Base-by-base conservation (phyloP, 2,329 filamentous ascomycete genomes). In the Alternaria metachromatica region DNA sequence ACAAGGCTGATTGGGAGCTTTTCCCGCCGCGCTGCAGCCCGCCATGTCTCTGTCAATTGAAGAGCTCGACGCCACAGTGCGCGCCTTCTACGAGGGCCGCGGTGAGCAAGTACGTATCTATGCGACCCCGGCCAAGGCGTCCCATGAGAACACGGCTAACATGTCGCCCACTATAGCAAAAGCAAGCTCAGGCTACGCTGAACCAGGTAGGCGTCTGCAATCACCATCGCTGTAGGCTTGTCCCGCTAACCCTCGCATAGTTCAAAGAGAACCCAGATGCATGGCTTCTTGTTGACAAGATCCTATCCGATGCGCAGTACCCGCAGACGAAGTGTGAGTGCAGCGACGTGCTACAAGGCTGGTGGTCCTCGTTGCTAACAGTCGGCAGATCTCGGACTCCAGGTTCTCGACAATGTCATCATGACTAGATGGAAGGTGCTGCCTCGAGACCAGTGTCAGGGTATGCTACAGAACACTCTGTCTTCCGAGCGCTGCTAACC, bases 191-290 rank as follows among this genome's bases (percentile, higher is more conserved):
- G 82, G 91, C 93, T 78, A 90, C 93, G 65, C 85, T 98, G 79
- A 97, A 97, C 83, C 93, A 97, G 88, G 93, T 95, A 87, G 80
- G 88, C 64, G 25, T 76, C 23, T 55, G 28, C 62, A 41, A 18
- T 65, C 11, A 28, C 64, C 62, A 28, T 58, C 56, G 37, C 56
- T 56, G 56, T 53, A 10, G 23, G 48, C 46, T n/a, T 23, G 43
- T 23, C 26, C 56, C 63, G 64, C 72, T 75, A 50, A 76, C 67
- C 48, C 57, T 51, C 23, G 54, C 71, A 67, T 77, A 98, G 93
- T 99, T 99, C 87, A 98, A 98, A 83, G 96, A 98, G 85, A 97
- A 98, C 78, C 94, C 95, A 62, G 96, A 99, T 84, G 91, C 96
- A 64, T 99, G 96, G 96, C 88, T 98, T 71, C 89, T 97, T 80